These are phyloP conservation scores for Collybiopsis confluens DNA, from an alignment of 768 basidiomycete species.

Conservation along the genomic window DNA sequence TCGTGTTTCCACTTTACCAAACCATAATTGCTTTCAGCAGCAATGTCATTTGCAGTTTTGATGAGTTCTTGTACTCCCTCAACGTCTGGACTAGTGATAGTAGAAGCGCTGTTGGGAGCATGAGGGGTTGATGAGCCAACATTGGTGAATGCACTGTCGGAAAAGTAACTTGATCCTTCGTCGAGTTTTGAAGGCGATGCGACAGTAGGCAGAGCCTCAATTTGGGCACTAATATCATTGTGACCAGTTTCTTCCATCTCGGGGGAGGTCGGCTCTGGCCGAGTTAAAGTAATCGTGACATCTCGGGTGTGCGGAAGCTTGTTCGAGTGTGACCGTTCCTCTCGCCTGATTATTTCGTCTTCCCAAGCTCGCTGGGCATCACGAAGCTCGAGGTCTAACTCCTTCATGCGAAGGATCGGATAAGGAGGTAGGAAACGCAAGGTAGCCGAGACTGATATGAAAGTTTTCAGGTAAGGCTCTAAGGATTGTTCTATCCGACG, in stretches of 20 bases:
- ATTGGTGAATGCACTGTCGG: constrained; percentile 16
- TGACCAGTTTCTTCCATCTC: constrained; percentile 19
- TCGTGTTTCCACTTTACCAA: constrained; percentile 76
- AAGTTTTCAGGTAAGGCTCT: constrained; percentile 80
- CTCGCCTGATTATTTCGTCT: constrained; percentile 76
- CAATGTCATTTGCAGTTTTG: constrained; percentile 67
- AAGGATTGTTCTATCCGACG: constrained; percentile 76
- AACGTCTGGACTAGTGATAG: constrained; percentile 20
- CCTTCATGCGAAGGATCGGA: constrained; percentile 83
- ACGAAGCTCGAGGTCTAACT: constrained; percentile 75
- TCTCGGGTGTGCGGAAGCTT: constrained; percentile 4
- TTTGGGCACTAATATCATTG: constrained; percentile 63
- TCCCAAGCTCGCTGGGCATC: constrained; percentile 76
- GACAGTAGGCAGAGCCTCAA: constrained; percentile 45
- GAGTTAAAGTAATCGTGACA: constrained; percentile 8
- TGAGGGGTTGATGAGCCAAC: constrained; percentile 20
- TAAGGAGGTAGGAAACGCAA: constrained; percentile 90
- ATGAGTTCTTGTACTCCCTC: constrained; percentile 41
- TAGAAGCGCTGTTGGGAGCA: constrained; percentile 18
- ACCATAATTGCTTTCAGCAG: constrained; percentile 66
- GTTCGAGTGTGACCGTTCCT: constrained; percentile 45
- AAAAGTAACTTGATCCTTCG: constrained; percentile 40
- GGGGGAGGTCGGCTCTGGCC: constrained; percentile 1
- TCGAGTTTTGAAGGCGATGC: constrained; percentile 20
- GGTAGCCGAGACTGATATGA: constrained; percentile 92